Conservation (phyloP, 169 alveolate species). For the Plasmodium adleri region DNA sequence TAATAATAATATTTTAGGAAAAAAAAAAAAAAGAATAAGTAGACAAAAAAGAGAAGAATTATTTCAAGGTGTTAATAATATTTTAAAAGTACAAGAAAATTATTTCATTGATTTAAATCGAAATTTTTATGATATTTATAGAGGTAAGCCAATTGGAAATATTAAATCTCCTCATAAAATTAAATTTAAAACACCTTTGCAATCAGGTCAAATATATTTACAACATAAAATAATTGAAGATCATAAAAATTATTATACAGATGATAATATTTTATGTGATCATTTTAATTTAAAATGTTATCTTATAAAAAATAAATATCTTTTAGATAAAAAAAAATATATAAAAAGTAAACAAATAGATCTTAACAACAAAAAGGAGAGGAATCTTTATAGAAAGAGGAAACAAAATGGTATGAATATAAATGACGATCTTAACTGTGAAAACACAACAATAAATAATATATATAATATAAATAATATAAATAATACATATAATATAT, state of each 20-base stretch:
- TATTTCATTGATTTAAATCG: slow-evolving; percentile 12
- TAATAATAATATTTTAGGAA: not conserved
- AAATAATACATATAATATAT: not conserved
- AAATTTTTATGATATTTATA: slow-evolving; percentile 1
- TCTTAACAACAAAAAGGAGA: not conserved
- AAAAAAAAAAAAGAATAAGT: slow-evolving; percentile 1
- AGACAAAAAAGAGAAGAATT: not conserved
- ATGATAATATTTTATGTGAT: slow-evolving; percentile 13
- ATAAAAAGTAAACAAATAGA: not conserved
- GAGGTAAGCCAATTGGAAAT: not conserved
- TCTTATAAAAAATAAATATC: slow-evolving; percentile 7
- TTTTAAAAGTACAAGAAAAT: slow-evolving; percentile 13
- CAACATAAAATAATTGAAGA: slow-evolving; percentile 15
- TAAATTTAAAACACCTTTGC: not conserved
- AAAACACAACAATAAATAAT: not conserved
- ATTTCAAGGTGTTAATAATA: not conserved
- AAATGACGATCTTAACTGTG: not conserved
- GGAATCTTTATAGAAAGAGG: not conserved
- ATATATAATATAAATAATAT: not conserved
- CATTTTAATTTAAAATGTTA: slow-evolving; percentile 30
- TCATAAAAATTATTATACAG: slow-evolving; percentile 22
- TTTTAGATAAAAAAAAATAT: not conserved
- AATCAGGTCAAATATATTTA: not conserved
- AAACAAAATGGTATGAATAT: not conserved
- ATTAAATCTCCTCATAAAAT: not conserved